Evolutionary conservation across 352 stramenopile species (phyloP).

Genomic region (Phytophthora lateralis): DNA sequence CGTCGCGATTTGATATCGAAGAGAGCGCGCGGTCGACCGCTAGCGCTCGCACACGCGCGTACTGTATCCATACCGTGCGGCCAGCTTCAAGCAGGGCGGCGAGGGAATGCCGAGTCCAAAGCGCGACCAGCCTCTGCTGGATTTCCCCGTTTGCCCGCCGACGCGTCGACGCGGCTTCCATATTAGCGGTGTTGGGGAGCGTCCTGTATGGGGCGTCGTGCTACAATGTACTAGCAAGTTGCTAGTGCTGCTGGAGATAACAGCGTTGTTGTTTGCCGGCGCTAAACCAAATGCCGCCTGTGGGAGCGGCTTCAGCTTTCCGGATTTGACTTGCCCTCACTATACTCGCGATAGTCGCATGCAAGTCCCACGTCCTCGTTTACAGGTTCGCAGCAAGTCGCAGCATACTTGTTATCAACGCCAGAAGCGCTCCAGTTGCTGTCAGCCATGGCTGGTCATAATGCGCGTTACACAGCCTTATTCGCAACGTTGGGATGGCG

Average conservation of each 20-base stretch:
- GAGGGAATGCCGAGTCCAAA: constrained; percentile 25
- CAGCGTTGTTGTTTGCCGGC: neutral
- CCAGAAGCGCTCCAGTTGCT: too few species aligned
- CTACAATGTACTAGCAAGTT: neutral
- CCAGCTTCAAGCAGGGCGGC: constrained; percentile 32
- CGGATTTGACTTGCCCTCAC: constrained; percentile 24
- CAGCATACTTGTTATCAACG: neutral
- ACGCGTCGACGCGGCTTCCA: constrained; percentile 36
- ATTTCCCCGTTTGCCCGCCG: constrained; percentile 21
- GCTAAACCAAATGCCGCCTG: neutral
- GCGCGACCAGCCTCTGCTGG: constrained; percentile 23
- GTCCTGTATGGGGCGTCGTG: neutral
- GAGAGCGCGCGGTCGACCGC: neutral
- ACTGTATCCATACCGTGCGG: constrained; percentile 24
- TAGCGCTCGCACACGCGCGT: constrained; percentile 1
- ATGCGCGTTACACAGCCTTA: constrained; percentile 1
- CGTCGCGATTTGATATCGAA: constrained; percentile 13
- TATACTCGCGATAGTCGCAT: constrained; percentile 36
- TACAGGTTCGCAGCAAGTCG: constrained; percentile 19
- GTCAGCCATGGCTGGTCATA: constrained; percentile 6
- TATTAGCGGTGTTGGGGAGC: constrained; percentile 4
- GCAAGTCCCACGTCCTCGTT: constrained; percentile 27
- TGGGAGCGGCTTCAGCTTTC: constrained; percentile 23
- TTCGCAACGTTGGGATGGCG: neutral
- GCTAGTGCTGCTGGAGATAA: neutral